Base-by-base conservation (phyloP, 441 rosid genomes). In the Adansonia grandidieri region DNA sequence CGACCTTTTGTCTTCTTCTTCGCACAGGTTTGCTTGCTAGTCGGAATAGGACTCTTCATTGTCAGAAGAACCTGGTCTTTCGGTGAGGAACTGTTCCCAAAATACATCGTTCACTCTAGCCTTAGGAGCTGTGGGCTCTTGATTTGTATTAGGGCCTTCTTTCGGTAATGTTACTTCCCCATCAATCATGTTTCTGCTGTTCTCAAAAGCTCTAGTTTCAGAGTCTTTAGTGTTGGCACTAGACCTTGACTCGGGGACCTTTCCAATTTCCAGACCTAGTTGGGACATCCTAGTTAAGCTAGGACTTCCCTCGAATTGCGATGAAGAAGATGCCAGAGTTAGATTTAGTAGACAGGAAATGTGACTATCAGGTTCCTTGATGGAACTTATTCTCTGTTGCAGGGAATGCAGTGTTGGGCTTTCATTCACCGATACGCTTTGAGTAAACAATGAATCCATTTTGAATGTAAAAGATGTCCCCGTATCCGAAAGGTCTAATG, bases 1-100 rank as follows among this genome's bases (percentile, higher is more conserved):
- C 6, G 80, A 76, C 78, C 86, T 84, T 83, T 83, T 84, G 62
- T 91, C 92, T 51, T 89, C 97, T 64, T 84, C 97, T 51, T 91
- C 92, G 48, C 82, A 80, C 40, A 91, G 81, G 79, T 86, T 88
- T 64, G 80, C 88, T 74, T 90, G 86, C 75, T 84, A 91, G 78
- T 78, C 84, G 15, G 97, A 96, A 80, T 91, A 87, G 28, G 96
- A 95, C 87, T 93, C 97, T 64, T 93, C 98, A 48, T 90, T 90
- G 51, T 92, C 94, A 6, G 86, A 87, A 73, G 92, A 85, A 28
- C 97, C 99, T 0, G 99, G 99, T 68, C 93, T 88, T 85, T 96
- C 99, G 0, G 99, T 96, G 24, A 96, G 85, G 82, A 91, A 94
- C 84, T 92, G 94, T 84, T 96, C 99, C 99, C 99, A 96, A 84